A percentile compares a stretch with the other conserved stretches of the same genome.
Evolutionary conservation across 2,329 filamentous ascomycete species (phyloP).

Genomic region (Pyrenophora tritici-repentis): DNA sequence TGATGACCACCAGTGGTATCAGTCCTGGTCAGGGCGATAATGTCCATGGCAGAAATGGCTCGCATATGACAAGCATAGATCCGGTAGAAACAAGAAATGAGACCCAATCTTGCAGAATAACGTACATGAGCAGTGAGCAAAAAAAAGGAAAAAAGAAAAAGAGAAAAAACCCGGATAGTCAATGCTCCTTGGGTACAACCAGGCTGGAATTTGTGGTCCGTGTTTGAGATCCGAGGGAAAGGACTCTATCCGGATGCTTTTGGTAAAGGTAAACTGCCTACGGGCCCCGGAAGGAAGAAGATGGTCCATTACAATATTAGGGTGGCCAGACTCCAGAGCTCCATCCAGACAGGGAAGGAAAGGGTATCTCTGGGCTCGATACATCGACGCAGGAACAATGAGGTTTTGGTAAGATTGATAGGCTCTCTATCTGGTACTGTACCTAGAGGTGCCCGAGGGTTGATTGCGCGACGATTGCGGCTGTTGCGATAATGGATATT

Average conservation of each 20-base stretch:
- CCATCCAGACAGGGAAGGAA: slow-evolving; percentile 34
- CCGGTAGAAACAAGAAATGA: slow-evolving; percentile 14
- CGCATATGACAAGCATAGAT: slow-evolving; percentile 11
- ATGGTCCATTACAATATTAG: slow-evolving; percentile 35
- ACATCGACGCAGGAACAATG: slow-evolving; percentile 38
- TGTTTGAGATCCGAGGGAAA: slow-evolving; percentile 24
- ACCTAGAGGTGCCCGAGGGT: slow-evolving; percentile 28
- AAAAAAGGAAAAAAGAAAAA: slow-evolving; percentile 1
- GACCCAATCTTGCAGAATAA: slow-evolving; percentile 22
- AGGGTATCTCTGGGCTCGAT: slow-evolving; percentile 44
- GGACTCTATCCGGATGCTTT: slow-evolving; percentile 33
- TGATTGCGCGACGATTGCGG: slow-evolving; percentile 33
- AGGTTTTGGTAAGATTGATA: too few relatives aligned
- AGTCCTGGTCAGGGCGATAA: slow-evolving; percentile 7
- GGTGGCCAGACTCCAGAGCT: slow-evolving; percentile 38
- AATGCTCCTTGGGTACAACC: slow-evolving; percentile 19
- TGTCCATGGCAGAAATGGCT: slow-evolving; percentile 13
- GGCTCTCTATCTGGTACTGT: slow-evolving; percentile 28
- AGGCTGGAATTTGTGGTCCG: slow-evolving; percentile 17
- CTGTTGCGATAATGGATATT: slow-evolving; percentile 41
- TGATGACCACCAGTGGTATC: slow-evolving; percentile 9
- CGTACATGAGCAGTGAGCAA: slow-evolving; percentile 21
- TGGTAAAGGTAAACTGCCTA: slow-evolving; percentile 29
- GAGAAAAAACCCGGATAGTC: slow-evolving; percentile 15
- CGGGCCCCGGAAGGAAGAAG: slow-evolving; percentile 29